phyloP scores from a whole-genome alignment of 305 asterid species.

The Solanum hybrid region DNA sequence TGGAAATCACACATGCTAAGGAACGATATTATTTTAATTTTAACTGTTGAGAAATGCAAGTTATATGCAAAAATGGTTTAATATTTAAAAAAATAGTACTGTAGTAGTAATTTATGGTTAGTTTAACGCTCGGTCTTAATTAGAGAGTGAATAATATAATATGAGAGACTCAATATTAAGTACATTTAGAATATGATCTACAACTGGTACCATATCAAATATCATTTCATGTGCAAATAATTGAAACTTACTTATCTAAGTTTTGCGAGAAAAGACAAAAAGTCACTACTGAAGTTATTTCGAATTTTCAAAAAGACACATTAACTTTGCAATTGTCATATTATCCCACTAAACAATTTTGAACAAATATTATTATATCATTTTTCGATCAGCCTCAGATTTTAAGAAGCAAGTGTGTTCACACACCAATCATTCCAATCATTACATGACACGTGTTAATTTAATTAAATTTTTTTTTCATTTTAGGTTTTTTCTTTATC shows the following conservation, averaged over 20 bases:
- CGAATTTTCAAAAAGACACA: too few relatives aligned
- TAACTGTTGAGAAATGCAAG: not conserved
- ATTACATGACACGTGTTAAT: too few relatives aligned
- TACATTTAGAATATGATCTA: rapidly evolving
- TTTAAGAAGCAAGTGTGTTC: too few relatives aligned
- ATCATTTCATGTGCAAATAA: not conserved
- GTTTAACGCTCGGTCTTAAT: not conserved
- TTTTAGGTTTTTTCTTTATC: too few relatives aligned
- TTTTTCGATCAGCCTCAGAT: too few relatives aligned
- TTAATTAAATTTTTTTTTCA: too few relatives aligned
- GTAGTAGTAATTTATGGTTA: not conserved
- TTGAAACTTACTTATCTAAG: not conserved
- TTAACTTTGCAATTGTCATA: too few relatives aligned
- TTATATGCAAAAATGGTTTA: not conserved
- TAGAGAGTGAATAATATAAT: not conserved
- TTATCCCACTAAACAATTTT: too few relatives aligned
- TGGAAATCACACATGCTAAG: not conserved
- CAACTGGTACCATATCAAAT: not conserved
- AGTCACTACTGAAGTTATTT: too few relatives aligned
- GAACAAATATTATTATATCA: too few relatives aligned
- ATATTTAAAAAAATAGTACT: not conserved
- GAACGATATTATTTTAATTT: not conserved
- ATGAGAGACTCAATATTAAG: not conserved
- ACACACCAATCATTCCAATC: too few relatives aligned
- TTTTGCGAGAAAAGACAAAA: not conserved